Evolutionary conservation across 106 monocot species (phyloP).

Genomic region (Posidonia australis): DNA sequence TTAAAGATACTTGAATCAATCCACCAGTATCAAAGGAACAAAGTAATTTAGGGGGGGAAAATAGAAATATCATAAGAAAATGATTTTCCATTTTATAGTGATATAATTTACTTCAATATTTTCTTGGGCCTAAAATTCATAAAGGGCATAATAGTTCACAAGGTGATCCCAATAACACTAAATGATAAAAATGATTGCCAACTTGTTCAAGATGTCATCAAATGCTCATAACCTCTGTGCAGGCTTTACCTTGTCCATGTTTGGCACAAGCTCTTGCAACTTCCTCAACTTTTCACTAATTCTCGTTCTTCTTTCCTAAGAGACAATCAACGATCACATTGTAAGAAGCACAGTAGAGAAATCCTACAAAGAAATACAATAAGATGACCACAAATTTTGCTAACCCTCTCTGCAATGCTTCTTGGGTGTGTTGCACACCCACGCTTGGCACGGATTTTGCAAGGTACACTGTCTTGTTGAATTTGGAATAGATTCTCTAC

Average conservation of each 20-base stretch:
- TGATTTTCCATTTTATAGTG: too few relatives aligned
- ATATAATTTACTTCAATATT: too few relatives aligned
- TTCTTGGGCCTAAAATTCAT: too few relatives aligned
- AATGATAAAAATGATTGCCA: too few relatives aligned
- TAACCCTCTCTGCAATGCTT: slow-evolving; percentile 32
- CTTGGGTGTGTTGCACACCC: slow-evolving; percentile 27
- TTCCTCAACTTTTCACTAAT: slow-evolving; percentile 25
- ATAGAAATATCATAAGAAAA: too few relatives aligned
- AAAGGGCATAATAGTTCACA: too few relatives aligned
- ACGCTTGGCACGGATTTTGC: slow-evolving; percentile 29
- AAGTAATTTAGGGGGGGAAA: too few relatives aligned
- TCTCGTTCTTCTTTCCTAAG: slow-evolving; percentile 28
- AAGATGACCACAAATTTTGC: not conserved
- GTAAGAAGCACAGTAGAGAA: not conserved
- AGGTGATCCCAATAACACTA: too few relatives aligned
- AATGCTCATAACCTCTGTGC: not conserved
- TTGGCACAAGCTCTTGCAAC: slow-evolving; percentile 24
- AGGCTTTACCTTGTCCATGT: slow-evolving; percentile 23
- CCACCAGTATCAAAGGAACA: not conserved
- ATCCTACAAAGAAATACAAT: not conserved
- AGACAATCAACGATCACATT: not conserved
- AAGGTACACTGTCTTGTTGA: slow-evolving; percentile 18
- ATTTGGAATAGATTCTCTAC: slow-evolving; percentile 19
- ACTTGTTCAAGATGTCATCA: too few relatives aligned
- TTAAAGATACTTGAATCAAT: not conserved